phyloP scores from a whole-genome alignment of 768 basidiomycete genomes.

The Ramaria rubella region DNA sequence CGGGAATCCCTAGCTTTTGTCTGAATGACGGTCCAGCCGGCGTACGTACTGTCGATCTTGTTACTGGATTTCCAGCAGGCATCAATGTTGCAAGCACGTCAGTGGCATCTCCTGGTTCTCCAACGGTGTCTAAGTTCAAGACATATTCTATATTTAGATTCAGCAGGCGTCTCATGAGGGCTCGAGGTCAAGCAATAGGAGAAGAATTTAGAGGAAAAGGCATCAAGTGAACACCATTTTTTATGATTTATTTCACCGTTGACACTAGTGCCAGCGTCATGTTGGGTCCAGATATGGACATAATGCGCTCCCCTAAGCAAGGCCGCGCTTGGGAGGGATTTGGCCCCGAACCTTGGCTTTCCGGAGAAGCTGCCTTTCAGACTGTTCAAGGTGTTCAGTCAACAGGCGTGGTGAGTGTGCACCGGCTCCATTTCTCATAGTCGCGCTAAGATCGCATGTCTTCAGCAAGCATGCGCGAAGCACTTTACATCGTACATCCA shows the following conservation, averaged over 20 bases:
- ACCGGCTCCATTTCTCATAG: background rate
- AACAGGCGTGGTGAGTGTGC: conserved; percentile 31
- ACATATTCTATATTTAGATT: conserved; percentile 3
- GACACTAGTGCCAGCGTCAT: conserved; percentile 5
- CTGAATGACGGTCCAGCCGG: conserved; percentile 14
- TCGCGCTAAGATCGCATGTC: conserved; percentile 19
- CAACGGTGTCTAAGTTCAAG: background rate
- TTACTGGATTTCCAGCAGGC: conserved; percentile 42
- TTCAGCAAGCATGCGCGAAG: conserved; percentile 23
- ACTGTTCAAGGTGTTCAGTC: conserved; percentile 48
- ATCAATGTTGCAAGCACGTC: conserved; percentile 28
- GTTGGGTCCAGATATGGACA: conserved; percentile 14
- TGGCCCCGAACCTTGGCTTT: conserved; percentile 47
- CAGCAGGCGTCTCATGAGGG: conserved; percentile 12
- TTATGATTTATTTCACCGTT: background rate
- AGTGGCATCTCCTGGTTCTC: conserved; percentile 18
- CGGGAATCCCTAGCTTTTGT: conserved; percentile 11
- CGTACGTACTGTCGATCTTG: background rate
- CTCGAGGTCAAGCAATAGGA: conserved; percentile 10
- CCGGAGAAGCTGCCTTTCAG: conserved; percentile 49
- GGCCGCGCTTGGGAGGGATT: conserved; percentile 13
- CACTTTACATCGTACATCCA: conserved; percentile 29
- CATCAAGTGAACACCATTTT: conserved; percentile 5
- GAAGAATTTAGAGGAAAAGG: conserved; percentile 14
- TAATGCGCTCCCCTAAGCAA: conserved; percentile 10